Percentiles rank a stretch among this genome's conserved stretches.
These are phyloP conservation scores for Paecilomyces sp. DNA, from an alignment of 2,329 filamentous ascomycete genomes.

Conservation along the genomic window DNA sequence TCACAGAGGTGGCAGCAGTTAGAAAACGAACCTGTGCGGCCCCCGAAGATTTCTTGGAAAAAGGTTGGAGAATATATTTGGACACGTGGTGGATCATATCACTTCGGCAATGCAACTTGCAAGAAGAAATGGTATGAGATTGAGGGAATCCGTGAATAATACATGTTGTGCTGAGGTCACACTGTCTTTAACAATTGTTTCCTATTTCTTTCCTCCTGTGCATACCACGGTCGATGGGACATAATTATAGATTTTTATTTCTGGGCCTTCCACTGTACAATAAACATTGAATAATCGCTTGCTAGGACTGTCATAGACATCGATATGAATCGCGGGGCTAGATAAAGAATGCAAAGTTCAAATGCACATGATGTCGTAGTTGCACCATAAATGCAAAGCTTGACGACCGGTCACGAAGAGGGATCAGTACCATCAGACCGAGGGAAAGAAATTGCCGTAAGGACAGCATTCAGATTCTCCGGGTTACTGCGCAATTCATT, in stretches of 20 bases:
- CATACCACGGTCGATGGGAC: background rate
- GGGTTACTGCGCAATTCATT: slow-evolving; percentile 37
- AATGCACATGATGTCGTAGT: background rate
- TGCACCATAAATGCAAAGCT: background rate
- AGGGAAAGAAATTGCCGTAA: slow-evolving; percentile 37
- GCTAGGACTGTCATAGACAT: background rate
- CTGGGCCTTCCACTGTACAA: background rate
- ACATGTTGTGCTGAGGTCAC: background rate
- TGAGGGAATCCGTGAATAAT: slow-evolving; percentile 12
- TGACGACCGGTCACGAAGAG: background rate
- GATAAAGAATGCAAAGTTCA: background rate
- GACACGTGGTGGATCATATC: slow-evolving; percentile 48
- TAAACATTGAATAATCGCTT: background rate
- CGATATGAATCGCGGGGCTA: background rate
- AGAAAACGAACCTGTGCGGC: slow-evolving; percentile 6
- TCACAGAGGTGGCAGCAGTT: slow-evolving; percentile 2
- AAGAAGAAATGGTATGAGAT: slow-evolving; percentile 56
- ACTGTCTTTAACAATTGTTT: background rate
- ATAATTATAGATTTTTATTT: background rate
- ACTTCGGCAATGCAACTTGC: slow-evolving; percentile 55
- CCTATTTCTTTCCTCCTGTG: background rate
- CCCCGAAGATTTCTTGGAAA: slow-evolving; percentile 52
- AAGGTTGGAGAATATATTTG: slow-evolving; percentile 49
- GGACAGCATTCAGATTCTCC: slow-evolving; percentile 35
- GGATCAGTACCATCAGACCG: slow-evolving; percentile 3